Conservation (phyloP, 306 rosid species). For the Pyrus communis region DNA sequence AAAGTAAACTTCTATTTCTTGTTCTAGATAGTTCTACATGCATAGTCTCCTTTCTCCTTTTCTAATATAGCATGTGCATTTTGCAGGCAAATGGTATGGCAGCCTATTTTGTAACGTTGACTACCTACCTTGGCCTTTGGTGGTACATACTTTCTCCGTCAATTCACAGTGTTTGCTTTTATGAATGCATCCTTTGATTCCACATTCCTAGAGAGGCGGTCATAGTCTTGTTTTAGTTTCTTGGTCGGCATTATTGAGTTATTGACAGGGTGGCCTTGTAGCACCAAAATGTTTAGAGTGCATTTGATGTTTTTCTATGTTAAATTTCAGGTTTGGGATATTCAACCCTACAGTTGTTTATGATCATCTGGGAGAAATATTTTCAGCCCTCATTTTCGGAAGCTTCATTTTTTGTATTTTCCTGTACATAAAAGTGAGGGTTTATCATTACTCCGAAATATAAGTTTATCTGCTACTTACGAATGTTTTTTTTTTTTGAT, state of each 20-base stretch:
- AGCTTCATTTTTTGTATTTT: slow-evolving; percentile 82
- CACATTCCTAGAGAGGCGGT: background rate
- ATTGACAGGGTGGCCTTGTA: background rate
- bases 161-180: background rate
- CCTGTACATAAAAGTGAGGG: slow-evolving; percentile 79
- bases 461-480: background rate
- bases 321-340: slow-evolving; percentile 75
- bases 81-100: slow-evolving; percentile 77
- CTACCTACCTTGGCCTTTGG: slow-evolving; percentile 76
- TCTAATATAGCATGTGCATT: background rate
- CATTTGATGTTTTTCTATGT: slow-evolving; percentile 3
- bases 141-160: slow-evolving; percentile 34
- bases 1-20: background rate
- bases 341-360: slow-evolving; percentile 81
- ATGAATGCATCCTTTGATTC: background rate
- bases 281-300: background rate
- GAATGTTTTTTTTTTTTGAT: slow-evolving; percentile 15
- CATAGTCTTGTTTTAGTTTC: background rate
- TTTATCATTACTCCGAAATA: background rate
- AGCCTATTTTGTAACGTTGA: slow-evolving; percentile 65
- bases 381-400: slow-evolving; percentile 77
- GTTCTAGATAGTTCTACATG: background rate
- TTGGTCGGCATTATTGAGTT: background rate
- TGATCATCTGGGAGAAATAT: slow-evolving; percentile 95
- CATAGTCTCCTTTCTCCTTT: background rate